Conservation (phyloP, 805 yeast species). For the Hanseniaspora singularis region DNA sequence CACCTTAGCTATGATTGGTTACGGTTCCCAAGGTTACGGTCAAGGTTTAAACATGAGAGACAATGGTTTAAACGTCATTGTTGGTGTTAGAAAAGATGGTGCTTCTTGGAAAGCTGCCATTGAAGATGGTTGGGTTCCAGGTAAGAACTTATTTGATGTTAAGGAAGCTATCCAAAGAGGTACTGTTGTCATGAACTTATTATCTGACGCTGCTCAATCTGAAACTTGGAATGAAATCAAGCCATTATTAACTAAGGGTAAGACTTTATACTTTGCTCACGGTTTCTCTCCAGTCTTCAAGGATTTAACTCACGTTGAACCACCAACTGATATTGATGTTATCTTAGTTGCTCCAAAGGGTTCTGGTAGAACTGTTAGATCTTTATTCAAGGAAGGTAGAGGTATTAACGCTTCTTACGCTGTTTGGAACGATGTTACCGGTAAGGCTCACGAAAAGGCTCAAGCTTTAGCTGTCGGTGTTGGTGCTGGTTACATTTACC, state of each 20-base stretch:
- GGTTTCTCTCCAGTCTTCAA: conserved; percentile 99
- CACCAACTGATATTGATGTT: conserved; percentile 90
- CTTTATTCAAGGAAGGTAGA: conserved; percentile 99
- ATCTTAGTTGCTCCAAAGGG: conserved; percentile 99
- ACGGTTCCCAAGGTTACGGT: conserved; percentile 99
- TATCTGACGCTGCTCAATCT: conserved; percentile 98
- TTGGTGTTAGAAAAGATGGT: conserved; percentile 98
- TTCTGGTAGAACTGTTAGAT: conserved; percentile 98
- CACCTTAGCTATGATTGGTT: conserved; percentile 94
- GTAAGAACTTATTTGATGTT: conserved; percentile 92
- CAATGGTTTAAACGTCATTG: conserved; percentile 92
- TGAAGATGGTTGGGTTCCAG: conserved; percentile 99
- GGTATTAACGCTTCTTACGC: conserved; percentile 99
- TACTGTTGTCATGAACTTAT: conserved; percentile 91
- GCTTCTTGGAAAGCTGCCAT: conserved; percentile 99
- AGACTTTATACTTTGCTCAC: conserved; percentile 97
- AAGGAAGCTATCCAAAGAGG: conserved; percentile 87
- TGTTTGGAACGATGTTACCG: conserved; percentile 98
- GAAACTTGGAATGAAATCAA: conserved; percentile 86
- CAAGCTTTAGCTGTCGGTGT: conserved; percentile 97
- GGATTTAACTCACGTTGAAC: conserved; percentile 89
- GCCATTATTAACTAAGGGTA: conserved; percentile 90
- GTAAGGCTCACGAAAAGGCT: conserved; percentile 98
- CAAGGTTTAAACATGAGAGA: conserved; percentile 99
- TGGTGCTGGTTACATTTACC: conserved; percentile 99